A percentile compares a stretch with the other conserved stretches of the same genome.
Evolutionary conservation across 2,329 filamentous ascomycete genomes (phyloP).

Genomic region (Aspergillus fumigatiaffinis): DNA sequence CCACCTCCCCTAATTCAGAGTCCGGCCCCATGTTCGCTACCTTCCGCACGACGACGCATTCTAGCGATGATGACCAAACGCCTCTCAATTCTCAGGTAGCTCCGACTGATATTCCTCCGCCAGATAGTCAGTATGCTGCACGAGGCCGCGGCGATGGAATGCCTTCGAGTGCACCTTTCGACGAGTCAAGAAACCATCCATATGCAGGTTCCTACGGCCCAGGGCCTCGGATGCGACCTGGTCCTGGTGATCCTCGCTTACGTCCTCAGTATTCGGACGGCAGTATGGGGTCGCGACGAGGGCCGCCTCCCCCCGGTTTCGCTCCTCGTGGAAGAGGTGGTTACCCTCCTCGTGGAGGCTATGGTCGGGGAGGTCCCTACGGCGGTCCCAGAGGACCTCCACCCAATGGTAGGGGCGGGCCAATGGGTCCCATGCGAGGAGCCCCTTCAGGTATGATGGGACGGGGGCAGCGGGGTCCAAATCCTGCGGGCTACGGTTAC

Average conservation of each 20-base stretch:
- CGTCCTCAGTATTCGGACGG: slow-evolving; percentile 47
- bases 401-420: slow-evolving; percentile 42
- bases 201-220: slow-evolving; percentile 27
- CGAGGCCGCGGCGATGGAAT: slow-evolving; percentile 26
- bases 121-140: slow-evolving; percentile 26
- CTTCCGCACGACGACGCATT: slow-evolving; percentile 31
- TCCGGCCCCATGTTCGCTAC: slow-evolving; percentile 48
- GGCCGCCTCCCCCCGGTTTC: slow-evolving; percentile 41
- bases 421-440: slow-evolving; percentile 32
- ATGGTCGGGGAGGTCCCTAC: slow-evolving; percentile 40
- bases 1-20: slow-evolving; percentile 52
- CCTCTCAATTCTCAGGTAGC: slow-evolving; percentile 35
- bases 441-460: slow-evolving; percentile 41
- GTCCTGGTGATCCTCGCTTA: slow-evolving; percentile 41
- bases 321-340: slow-evolving; percentile 55
- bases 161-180: slow-evolving; percentile 30
- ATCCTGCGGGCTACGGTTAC: slow-evolving; percentile 53
- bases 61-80: slow-evolving; percentile 40
- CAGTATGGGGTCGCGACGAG: slow-evolving; percentile 41
- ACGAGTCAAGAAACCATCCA: slow-evolving; percentile 40
- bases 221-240: slow-evolving; percentile 33
- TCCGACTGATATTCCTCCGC: slow-evolving; percentile 24
- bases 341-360: slow-evolving; percentile 45
- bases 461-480: slow-evolving; percentile 42
- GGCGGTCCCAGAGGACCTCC: slow-evolving; percentile 32